Evolutionary conservation across 192 early-diverging fungal genomes (phyloP).

Genomic region (Rhizophagus prolifer): DNA sequence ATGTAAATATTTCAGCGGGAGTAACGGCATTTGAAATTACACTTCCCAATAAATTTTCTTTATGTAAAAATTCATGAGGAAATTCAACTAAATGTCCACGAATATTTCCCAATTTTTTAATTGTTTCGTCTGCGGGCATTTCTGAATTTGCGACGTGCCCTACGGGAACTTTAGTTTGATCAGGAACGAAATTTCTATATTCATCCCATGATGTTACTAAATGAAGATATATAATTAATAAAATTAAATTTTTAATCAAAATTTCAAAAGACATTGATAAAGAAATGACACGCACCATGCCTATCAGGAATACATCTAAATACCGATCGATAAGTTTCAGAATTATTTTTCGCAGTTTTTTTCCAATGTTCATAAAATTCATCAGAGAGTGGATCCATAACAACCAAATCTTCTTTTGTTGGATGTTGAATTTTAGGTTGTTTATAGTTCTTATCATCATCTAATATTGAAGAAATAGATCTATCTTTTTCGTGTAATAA

Average conservation of each 20-base stretch:
- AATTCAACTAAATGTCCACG: slow-evolving; percentile 57
- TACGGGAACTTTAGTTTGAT: slow-evolving; percentile 29
- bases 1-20: slow-evolving; percentile 59
- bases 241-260: neutral
- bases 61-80: slow-evolving; percentile 46
- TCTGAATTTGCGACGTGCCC: slow-evolving; percentile 40
- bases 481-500: neutral
- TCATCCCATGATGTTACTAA: slow-evolving; percentile 38
- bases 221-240: slow-evolving; percentile 33
- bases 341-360: slow-evolving; percentile 67
- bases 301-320: slow-evolving; percentile 88
- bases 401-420: slow-evolving; percentile 37
- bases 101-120: neutral
- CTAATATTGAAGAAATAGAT: neutral
- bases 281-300: slow-evolving; percentile 47
- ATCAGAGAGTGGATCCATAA: slow-evolving; percentile 71
- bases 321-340: slow-evolving; percentile 66
- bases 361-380: slow-evolving; percentile 62
- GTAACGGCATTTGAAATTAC: slow-evolving; percentile 46
- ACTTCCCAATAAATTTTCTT: slow-evolving; percentile 54
- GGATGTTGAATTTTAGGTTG: slow-evolving; percentile 21
- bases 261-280: neutral
- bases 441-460: neutral
- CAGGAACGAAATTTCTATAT: slow-evolving; percentile 39
- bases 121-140: neutral